These are phyloP conservation scores for Lotus japonicus DNA, from an alignment of 306 rosid genomes.

Conservation along the genomic window DNA sequence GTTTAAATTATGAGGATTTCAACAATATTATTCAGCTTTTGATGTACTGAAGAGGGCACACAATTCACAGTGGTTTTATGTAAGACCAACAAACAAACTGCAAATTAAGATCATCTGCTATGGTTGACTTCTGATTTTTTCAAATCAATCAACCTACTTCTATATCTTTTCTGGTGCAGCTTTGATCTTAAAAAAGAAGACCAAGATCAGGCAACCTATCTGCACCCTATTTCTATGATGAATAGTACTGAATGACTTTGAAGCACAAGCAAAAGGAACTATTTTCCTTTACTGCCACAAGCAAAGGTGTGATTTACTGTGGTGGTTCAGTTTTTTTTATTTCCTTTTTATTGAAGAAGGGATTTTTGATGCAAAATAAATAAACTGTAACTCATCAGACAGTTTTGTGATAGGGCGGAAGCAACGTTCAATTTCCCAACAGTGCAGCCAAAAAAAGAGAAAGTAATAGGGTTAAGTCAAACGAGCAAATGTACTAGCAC, in stretches of 20 bases:
- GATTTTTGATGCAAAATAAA: too few relatives aligned
- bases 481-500: too few relatives aligned
- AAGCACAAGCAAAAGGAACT: not conserved
- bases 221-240: not conserved
- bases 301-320: too few relatives aligned
- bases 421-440: constrained; percentile 1
- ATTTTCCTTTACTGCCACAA: too few relatives aligned
- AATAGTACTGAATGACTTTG: not conserved
- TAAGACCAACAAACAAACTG: not conserved
- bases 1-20: not conserved
- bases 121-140: not conserved
- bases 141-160: not conserved
- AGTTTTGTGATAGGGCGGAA: not conserved
- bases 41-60: not conserved
- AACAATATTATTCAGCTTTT: not conserved
- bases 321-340: too few relatives aligned
- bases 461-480: too few relatives aligned
- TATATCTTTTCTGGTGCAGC: not conserved
- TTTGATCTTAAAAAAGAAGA: not conserved
- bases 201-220: not conserved
- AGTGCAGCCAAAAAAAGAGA: not conserved
- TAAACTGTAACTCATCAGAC: too few relatives aligned
- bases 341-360: too few relatives aligned
- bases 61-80: not conserved
- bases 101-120: not conserved